Evolutionary conservation across 352 stramenopile species (phyloP), one percentile per base, ranked within the genome.

Genomic region (Stephanocyclus meneghinianus): DNA sequence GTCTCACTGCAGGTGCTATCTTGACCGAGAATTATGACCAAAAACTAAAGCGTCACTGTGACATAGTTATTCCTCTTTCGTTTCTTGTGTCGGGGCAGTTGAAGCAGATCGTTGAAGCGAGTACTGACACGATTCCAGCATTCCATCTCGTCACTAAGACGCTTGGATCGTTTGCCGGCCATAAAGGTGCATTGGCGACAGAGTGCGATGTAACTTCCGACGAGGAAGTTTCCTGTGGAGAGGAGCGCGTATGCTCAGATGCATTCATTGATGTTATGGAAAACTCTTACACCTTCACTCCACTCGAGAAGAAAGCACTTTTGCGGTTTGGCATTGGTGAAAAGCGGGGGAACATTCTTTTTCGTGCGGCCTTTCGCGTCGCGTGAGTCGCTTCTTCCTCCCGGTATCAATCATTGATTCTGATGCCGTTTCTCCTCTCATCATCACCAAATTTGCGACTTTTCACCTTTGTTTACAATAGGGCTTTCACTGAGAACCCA

Each of bases 231-330:
- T 77, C 48, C 10, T 66, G 30, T n/a, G 56, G 16, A 30, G 57
- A 76, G 40, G 45, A 30, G 15, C 15, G 8, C 29, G n/a, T 56
- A n/a, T 76, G 65, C 30, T 68, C 60, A 1, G 50, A 82, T 30
- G 64, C 60, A 4, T 82, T 82, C 62, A 42, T 78, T 57, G 61
- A 78, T 18, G 55, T 82, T 53, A 82, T 82, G 75, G 63, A 77
- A 21, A 70, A 60, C 45, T 71, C 60, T 40, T 26, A 56, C n/a
- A 51, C 40, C 4, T 74, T 82, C 10, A 55, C 61, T 59, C 13
- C 75, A 1, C 42, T 82, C 1, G 60, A 82, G 45, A 82, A 82
- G 44, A 82, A 82, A 35, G 53, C 51, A 44, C 50, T 82, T 48
- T 64, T 82, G 21, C 42, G 42, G 10, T 82, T 74, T 65, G 75